Conservation (phyloP, 345 rosid species). For the Crucihimalaya himalaica region DNA sequence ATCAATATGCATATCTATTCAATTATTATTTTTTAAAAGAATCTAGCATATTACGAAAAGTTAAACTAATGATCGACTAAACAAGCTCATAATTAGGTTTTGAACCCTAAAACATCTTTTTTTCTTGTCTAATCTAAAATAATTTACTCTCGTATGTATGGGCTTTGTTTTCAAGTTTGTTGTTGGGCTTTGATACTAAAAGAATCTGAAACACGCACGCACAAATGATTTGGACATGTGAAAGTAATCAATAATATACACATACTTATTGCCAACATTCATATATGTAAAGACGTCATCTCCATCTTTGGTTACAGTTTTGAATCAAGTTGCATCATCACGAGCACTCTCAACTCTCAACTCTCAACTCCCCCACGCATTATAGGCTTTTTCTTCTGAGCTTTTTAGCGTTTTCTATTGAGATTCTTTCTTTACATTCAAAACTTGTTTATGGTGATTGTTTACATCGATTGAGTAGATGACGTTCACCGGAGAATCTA, state of each 20-base stretch:
- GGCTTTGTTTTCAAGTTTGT: background rate
- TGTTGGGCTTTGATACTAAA: constrained; percentile 24
- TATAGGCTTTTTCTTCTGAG: background rate
- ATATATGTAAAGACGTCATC: background rate
- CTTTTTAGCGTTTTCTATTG: background rate
- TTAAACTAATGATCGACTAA: background rate
- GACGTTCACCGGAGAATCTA: constrained; percentile 64
- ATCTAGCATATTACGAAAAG: background rate
- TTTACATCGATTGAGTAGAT: constrained; percentile 28
- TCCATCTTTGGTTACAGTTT: background rate
- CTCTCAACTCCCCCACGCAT: constrained; percentile 1
- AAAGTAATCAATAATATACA: background rate
- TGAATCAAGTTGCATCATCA: constrained; percentile 25
- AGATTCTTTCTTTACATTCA: constrained; percentile 7
- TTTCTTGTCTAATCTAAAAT: too few relatives aligned
- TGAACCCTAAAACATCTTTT: background rate
- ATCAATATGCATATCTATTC: background rate
- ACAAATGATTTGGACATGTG: constrained; percentile 10
- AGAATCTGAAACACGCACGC: background rate
- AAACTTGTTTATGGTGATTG: background rate
- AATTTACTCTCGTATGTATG: background rate
- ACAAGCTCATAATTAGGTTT: background rate
- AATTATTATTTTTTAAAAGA: too few relatives aligned
- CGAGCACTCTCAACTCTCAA: constrained; percentile 18
- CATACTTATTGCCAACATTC: constrained; percentile 6